Percentiles rank a stretch among this genome's conserved stretches.
Conservation (phyloP, 2,329 filamentous ascomycete genomes). For the Fusarium graminum region DNA sequence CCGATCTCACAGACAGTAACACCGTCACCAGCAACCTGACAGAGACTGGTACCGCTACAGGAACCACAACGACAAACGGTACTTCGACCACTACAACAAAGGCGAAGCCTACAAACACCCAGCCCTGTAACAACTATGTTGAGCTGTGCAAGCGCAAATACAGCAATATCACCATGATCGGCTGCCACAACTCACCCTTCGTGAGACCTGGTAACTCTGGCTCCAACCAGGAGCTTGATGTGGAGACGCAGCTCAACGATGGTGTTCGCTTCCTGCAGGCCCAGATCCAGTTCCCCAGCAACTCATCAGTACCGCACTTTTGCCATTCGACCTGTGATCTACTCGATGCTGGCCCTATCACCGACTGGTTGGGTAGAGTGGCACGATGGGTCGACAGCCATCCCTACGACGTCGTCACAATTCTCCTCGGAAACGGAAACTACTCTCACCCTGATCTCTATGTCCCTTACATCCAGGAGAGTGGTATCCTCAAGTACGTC, state of each 20-base stretch:
- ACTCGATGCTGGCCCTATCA: conserved; percentile 83
- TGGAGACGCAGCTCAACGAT: conserved; percentile 81
- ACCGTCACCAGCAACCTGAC: conserved; percentile 56
- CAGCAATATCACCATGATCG: conserved; percentile 83
- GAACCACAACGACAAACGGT: conserved; percentile 50
- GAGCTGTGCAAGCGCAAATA: conserved; percentile 83
- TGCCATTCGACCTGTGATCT: conserved; percentile 89
- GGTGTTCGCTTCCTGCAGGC: conserved; percentile 75
- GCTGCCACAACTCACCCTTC: conserved; percentile 87
- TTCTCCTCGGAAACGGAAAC: conserved; percentile 87
- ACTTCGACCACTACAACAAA: conserved; percentile 50
- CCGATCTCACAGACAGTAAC: conserved; percentile 49
- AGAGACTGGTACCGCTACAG: conserved; percentile 54
- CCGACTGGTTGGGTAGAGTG: conserved; percentile 77
- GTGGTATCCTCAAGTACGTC: conserved; percentile 78
- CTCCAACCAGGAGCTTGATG: conserved; percentile 78
- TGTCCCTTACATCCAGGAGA: conserved; percentile 74
- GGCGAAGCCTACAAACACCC: conserved; percentile 73
- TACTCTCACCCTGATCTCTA: conserved; percentile 75
- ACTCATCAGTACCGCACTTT: conserved; percentile 72
- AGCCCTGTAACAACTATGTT: conserved; percentile 82
- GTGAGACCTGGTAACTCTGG: conserved; percentile 76
- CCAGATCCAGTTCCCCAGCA: conserved; percentile 70
- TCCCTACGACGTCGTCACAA: conserved; percentile 88
- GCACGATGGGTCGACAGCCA: conserved; percentile 78